Base-by-base conservation (phyloP, 23 red algal genomes). In the Pyropia yezoensis region DNA sequence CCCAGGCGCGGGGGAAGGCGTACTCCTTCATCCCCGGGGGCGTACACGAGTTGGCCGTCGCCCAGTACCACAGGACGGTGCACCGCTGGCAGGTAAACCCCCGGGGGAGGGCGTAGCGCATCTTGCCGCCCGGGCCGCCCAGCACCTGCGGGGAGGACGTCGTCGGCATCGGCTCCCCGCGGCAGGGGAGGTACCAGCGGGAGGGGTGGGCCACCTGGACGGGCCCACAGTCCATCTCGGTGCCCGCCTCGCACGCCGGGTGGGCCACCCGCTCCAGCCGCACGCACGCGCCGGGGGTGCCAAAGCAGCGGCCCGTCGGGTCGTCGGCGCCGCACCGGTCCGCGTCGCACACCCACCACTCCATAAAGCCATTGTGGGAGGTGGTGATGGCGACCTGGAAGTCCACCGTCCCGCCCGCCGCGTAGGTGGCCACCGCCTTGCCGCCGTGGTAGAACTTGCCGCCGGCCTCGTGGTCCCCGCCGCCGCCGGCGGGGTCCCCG, bases 291-390 rank as follows among this genome's bases (percentile, higher is more conserved):
- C 63, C 71, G 4, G 39, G 39, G 28, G 55, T 3, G n/a, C 3
- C 27, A 59, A 87, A 87, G 54, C 70, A 76, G 12, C 33, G 27
- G 16, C 49, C 71, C 18, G 61, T 54, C 11, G 76, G 67, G 49
- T 87, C 82, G 0, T 60, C 32, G 7, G 18, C 72, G 13, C 65
- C 65, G 27, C 70, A 87, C 2, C 20, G 27, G 20, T 68, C 82
- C 9, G 76, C 49, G 63, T 77, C 75, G 57, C 82, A 87, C 49
- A 87, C 9, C 50, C 70, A 87, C 71, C 75, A 87, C 63, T 87
- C 82, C 20, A 87, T 68, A 30, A 76, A 87, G 2, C 82, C 82
- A 27, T 76, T 76, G 65, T 87, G 82, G 65, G 74, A 70, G 51
- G 82, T 87, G 57, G 75, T 72, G 53, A 87, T 66, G 29, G 75